These are phyloP conservation scores for Cetraspora pellucida DNA, from an alignment of 192 early-diverging fungal species.

Conservation along the genomic window DNA sequence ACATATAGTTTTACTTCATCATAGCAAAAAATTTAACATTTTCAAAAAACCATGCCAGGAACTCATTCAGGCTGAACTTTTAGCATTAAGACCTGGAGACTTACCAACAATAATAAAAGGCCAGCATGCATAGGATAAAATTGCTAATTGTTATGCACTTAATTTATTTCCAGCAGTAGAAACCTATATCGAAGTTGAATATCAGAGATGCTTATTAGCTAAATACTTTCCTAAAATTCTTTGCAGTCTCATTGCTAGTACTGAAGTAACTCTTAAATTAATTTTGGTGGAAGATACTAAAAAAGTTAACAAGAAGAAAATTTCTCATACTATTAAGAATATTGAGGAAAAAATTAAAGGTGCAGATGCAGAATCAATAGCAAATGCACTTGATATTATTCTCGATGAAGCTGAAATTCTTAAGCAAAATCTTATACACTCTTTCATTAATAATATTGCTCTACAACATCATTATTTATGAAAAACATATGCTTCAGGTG, in stretches of 20 bases:
- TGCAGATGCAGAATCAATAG: conserved; percentile 27
- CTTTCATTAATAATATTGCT: conserved; percentile 18
- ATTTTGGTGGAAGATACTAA: conserved; percentile 18
- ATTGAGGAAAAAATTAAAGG: conserved; percentile 26
- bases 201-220: conserved; percentile 22
- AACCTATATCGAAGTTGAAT: conserved; percentile 33
- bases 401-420: conserved; percentile 25
- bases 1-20: conserved; percentile 17
- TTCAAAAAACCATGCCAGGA: conserved; percentile 22
- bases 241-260: conserved; percentile 29
- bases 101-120: conserved; percentile 30
- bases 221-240: conserved; percentile 33
- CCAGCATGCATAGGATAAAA: conserved; percentile 20
- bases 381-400: conserved; percentile 16
- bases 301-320: neutral
- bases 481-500: conserved; percentile 28
- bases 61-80: conserved; percentile 30
- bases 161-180: conserved; percentile 19
- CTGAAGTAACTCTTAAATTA: conserved; percentile 12
- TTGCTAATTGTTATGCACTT: conserved; percentile 24
- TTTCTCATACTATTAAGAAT: conserved; percentile 28
- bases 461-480: conserved; percentile 32
- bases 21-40: conserved; percentile 25
- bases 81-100: conserved; percentile 22
- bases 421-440: conserved; percentile 15